Evolutionary conservation across 768 basidiomycete species (phyloP).

Genomic region (Tubosaeta sp.): DNA sequence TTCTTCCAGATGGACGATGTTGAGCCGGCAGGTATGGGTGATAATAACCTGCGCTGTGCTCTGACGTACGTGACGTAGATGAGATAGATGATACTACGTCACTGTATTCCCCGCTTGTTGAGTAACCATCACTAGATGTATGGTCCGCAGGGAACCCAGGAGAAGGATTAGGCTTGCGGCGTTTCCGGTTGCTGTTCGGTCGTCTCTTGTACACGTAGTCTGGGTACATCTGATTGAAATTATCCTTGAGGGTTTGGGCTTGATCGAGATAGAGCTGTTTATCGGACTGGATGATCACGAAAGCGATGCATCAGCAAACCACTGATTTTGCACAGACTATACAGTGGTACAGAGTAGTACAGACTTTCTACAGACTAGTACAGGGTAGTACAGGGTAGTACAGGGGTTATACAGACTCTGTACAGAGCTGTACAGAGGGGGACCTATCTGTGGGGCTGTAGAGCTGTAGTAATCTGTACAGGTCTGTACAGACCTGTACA

Average conservation of each 20-base stretch:
- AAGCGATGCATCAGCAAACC: too few relatives aligned
- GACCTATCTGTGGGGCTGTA: too few relatives aligned
- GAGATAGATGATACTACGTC: conserved; percentile 27
- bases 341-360: too few relatives aligned
- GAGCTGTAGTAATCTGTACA: too few relatives aligned
- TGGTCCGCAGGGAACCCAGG: conserved; percentile 28
- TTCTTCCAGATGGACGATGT: conserved; percentile 7
- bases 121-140: conserved; percentile 30
- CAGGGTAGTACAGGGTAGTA: too few relatives aligned
- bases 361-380: too few relatives aligned
- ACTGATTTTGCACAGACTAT: too few relatives aligned
- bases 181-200: conserved; percentile 81
- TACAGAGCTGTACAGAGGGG: too few relatives aligned
- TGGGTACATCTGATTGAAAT: conserved; percentile 80
- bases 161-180: conserved; percentile 39
- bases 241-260: conserved; percentile 81
- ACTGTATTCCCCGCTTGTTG: conserved; percentile 27
- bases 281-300: conserved; percentile 45
- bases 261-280: conserved; percentile 88
- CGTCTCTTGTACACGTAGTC: conserved; percentile 88
- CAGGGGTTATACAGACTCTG: too few relatives aligned
- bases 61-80: conserved; percentile 24
- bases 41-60: conserved; percentile 22
- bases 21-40: conserved; percentile 23
- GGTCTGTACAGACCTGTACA: too few relatives aligned